Evolutionary conservation across 1,284 basidiomycete species (phyloP), one percentile per base, ranked within the genome.

Genomic region (Tremellales sp.): DNA sequence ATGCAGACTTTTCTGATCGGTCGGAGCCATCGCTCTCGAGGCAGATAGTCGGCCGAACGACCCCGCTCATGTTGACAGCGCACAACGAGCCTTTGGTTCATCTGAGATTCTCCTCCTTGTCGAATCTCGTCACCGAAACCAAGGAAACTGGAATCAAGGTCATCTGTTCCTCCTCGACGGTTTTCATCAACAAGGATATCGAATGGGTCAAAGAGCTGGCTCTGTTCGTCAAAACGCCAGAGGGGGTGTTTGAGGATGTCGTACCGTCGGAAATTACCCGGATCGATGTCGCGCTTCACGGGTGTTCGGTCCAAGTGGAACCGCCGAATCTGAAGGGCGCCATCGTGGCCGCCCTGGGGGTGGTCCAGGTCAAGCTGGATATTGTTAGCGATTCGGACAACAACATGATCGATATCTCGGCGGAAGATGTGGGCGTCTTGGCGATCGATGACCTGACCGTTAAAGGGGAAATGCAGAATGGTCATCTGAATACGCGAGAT

Each of bases 231-330:
- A 90, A 90, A 66, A 81, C 91, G 19, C 94, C 94, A 12, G 86
- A 87, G 39, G 92, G 87, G 82, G 86, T 87, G 0, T 97, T 98
- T 65, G 92, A 95, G 66, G 81, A 90, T 37, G 90, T 97, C 12
- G 82, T 91, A 18, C 94, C 94, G 0, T 92, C 81, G 51, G 93
- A 97, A 66, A 75, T 87, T 26, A 95, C 91, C 1, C 75, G 77
- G 5, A 73, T 97, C 24, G 74, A 76, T 5, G 50, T 92, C 16
- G 79, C 77, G 45, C 57, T 90, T n/a, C 55, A 75, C n/a, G 84
- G 91, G 56, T 79, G 81, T 6, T 86, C 87, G 0, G 58, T 86
- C 19, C 81, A 82, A 40, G 53, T 80, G 2, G 74, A 80, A n/a
- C 79, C 83, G 1, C 79, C 80, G 3, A 78, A 65, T 0, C 73